Percentiles rank a stretch among this genome's conserved stretches.
phyloP scores from a whole-genome alignment of 495 filamentous ascomycete genomes.

The Daldinia decipiens region DNA sequence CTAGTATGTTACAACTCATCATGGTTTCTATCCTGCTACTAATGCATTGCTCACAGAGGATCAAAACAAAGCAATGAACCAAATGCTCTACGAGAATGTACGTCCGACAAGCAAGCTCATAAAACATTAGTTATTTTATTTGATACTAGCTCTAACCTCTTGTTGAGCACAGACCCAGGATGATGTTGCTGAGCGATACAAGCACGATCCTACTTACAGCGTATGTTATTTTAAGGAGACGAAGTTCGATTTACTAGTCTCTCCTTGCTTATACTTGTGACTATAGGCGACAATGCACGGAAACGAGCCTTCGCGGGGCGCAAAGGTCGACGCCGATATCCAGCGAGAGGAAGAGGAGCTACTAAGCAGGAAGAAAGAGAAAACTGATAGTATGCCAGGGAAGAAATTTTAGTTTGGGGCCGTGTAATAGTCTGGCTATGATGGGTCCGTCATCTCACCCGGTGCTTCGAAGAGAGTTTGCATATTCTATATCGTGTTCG shows the following conservation, averaged over 20 bases:
- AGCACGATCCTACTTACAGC: constrained; percentile 41
- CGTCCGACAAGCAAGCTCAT: not conserved
- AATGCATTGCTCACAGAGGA: constrained; percentile 32
- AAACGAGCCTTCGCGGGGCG: constrained; percentile 75
- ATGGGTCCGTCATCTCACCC: too few relatives aligned
- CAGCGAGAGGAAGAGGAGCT: constrained; percentile 74
- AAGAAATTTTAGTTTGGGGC: constrained; percentile 24
- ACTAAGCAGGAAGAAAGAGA: constrained; percentile 68
- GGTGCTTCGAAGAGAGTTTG: too few relatives aligned
- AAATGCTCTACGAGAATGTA: constrained; percentile 44
- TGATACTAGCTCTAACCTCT: constrained; percentile 1
- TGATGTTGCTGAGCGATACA: constrained; percentile 39
- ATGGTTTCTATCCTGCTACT: constrained; percentile 4
- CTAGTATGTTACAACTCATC: constrained; percentile 27
- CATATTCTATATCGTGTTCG: too few relatives aligned
- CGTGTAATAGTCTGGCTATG: not conserved
- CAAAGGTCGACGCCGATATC: constrained; percentile 75
- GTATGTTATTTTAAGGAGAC: constrained; percentile 21
- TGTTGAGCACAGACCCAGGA: constrained; percentile 30
- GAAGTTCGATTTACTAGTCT: not conserved
- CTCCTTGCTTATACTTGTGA: constrained; percentile 6
- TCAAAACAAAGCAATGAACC: constrained; percentile 42
- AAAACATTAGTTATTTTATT: too few relatives aligned
- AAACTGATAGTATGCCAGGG: constrained; percentile 39
- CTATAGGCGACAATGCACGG: constrained; percentile 74